Conservation (phyloP, 1,139 yeast genomes). For the Sporopachydermia cereana region DNA sequence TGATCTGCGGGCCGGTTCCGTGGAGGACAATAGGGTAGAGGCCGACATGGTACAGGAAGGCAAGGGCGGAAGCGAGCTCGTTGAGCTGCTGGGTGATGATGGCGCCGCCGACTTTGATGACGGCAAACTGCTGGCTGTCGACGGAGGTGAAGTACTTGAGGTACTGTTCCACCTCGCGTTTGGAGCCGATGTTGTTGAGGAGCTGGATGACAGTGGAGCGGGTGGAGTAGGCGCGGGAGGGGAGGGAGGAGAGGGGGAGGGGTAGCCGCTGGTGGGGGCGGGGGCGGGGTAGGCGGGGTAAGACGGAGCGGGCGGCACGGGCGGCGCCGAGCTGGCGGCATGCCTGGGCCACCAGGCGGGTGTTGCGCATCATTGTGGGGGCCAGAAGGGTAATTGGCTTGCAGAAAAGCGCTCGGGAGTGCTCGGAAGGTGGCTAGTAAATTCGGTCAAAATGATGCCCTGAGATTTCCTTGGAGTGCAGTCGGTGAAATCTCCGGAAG, state of each 20-base stretch:
- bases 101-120: conserved; percentile 98
- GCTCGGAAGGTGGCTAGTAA: neutral
- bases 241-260: neutral
- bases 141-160: conserved; percentile 93
- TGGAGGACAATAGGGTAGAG: conserved; percentile 92
- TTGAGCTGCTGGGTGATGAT: conserved; percentile 90
- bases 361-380: neutral
- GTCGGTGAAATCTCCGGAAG: too few species aligned
- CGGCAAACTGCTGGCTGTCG: conserved; percentile 84
- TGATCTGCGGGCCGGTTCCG: conserved; percentile 98
- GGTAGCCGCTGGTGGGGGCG: neutral
- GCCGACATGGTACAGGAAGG: conserved; percentile 94
- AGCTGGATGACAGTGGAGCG: conserved; percentile 92
- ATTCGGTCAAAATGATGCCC: too few species aligned
- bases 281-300: neutral
- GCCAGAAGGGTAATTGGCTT: neutral
- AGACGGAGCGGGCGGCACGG: neutral
- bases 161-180: conserved; percentile 95
- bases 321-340: neutral
- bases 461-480: too few species aligned
- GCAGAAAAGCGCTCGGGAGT: neutral
- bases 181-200: conserved; percentile 90
- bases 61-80: conserved; percentile 89
- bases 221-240: conserved; percentile 36
- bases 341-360: neutral